These are phyloP conservation scores for Planoprotostelium fungivorum DNA, from an alignment of 78 protist species.

Conservation along the genomic window DNA sequence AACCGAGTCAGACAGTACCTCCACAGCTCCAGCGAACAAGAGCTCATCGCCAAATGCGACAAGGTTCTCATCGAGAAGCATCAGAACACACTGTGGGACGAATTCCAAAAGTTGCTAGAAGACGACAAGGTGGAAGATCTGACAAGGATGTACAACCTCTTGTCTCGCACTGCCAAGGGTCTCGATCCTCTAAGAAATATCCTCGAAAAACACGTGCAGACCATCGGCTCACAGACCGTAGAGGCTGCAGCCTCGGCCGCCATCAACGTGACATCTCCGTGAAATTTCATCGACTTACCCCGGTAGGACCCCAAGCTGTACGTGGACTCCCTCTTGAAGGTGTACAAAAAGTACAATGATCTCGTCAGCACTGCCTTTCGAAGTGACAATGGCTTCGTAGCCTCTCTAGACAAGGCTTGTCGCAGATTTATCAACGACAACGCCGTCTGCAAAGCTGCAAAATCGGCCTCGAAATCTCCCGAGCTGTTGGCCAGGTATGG, in stretches of 20 bases:
- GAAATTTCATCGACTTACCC: background rate
- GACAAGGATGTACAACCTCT: slow-evolving; percentile 56
- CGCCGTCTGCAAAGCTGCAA: slow-evolving; percentile 63
- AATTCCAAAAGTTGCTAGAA: slow-evolving; percentile 41
- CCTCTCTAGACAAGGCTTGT: slow-evolving; percentile 65
- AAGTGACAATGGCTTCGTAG: slow-evolving; percentile 62
- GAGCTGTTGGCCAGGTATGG: slow-evolving; percentile 50
- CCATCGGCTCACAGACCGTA: slow-evolving; percentile 54
- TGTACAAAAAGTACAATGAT: slow-evolving; percentile 63
- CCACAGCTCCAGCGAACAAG: slow-evolving; percentile 36
- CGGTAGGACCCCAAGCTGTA: slow-evolving; percentile 57
- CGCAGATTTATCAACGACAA: slow-evolving; percentile 71
- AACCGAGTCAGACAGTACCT: slow-evolving; percentile 59
- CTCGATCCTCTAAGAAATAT: slow-evolving; percentile 53
- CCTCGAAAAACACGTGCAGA: slow-evolving; percentile 72
- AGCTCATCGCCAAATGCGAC: slow-evolving; percentile 34
- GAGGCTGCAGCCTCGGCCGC: slow-evolving; percentile 22
- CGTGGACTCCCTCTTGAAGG: slow-evolving; percentile 59
- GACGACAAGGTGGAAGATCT: slow-evolving; percentile 53
- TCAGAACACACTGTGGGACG: slow-evolving; percentile 38
- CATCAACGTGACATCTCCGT: background rate
- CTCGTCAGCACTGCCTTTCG: slow-evolving; percentile 59
- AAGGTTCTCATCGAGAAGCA: slow-evolving; percentile 58
- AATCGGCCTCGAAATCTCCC: slow-evolving; percentile 63
- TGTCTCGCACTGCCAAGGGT: slow-evolving; percentile 62